These are phyloP conservation scores for Fusarium chuoi DNA, from an alignment of 2,329 filamentous ascomycete species.

Conservation along the genomic window DNA sequence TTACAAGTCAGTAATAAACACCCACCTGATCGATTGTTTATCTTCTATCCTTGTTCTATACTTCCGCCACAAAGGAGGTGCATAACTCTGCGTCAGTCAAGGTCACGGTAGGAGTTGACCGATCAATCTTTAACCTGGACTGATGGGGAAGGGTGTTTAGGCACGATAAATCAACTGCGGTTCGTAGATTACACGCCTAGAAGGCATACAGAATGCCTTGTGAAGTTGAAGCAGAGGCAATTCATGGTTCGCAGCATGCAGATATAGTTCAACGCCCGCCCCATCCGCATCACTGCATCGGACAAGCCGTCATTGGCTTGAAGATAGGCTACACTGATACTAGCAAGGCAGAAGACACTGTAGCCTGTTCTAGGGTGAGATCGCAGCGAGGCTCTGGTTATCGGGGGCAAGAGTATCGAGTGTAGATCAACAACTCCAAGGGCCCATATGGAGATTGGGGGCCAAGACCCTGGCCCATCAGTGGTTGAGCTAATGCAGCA, in stretches of 20 bases:
- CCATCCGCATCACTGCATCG: conserved; percentile 7
- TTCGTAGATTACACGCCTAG: not conserved
- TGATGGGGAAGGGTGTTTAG: not conserved
- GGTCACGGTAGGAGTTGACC: not conserved
- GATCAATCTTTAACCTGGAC: conserved; percentile 1
- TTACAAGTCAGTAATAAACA: not conserved
- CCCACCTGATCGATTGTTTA: not conserved
- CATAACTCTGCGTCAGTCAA: conserved; percentile 10
- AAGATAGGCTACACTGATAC: conserved; percentile 37
- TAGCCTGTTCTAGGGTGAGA: conserved; percentile 39
- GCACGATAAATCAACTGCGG: conserved; percentile 1
- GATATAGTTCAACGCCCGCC: conserved; percentile 10
- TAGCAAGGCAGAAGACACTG: conserved; percentile 39
- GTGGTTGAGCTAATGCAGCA: conserved; percentile 41
- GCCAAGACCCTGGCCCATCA: conserved; percentile 38
- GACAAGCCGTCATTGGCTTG: conserved; percentile 32
- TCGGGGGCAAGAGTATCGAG: conserved; percentile 27
- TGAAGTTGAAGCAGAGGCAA: conserved; percentile 14
- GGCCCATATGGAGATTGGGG: conserved; percentile 34
- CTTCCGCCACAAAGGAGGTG: conserved; percentile 11
- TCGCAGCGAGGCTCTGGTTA: conserved; percentile 31
- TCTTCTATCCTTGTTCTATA: conserved; percentile 1
- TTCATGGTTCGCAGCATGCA: not conserved
- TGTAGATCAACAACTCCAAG: conserved; percentile 36
- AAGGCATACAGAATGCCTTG: conserved; percentile 2